Base-by-base conservation (phyloP, 495 filamentous ascomycete species). In the Ramalina peruviana region DNA sequence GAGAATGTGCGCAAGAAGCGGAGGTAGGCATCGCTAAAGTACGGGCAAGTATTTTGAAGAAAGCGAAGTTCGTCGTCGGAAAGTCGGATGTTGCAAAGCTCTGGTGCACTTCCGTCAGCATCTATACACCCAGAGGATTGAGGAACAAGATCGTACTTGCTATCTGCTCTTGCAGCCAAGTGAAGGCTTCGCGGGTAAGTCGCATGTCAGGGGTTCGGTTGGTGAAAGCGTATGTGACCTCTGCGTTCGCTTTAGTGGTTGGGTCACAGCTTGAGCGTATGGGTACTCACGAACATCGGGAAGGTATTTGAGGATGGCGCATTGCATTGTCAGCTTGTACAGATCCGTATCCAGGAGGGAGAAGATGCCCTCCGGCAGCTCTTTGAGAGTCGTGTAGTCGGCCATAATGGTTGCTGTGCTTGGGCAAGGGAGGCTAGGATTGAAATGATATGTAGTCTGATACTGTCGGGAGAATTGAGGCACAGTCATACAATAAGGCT, bases 291-390 rank as follows among this genome's bases (percentile, higher is more conserved):
- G 68, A 46, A 88, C 80, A 57, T 90, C 75, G 15, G 83, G 80
- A 62, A 93, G 96, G 67, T 85, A 89, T 60, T 86, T 88, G 45
- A 94, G 72, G 54, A 97, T 79, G 38, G 89, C 92, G 61, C 86
- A 94, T 79, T 98, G 92, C 92, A 98, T 98, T 10, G 92, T 98
- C 60, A 98, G 66, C 66, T 98, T 98, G 74, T 98, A 98, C 39
- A 98, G 72, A 71, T 98, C 92, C 1, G 92, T 98, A 62, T 98
- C 92, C 37, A 98, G 78, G 53, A 98, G 81, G 52, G 92, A 96
- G 64, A 77, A 82, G 59, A 97, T 79, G 36, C 88, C 89, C 57
- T 78, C 74, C n/a, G 76, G 72, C 21, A 64, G 48, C 37, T 48
- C 49, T 13, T 38, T 23, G 21, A 46, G 19, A 21, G 26, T 20